Conservation (phyloP, 192 early-diverging fungal genomes). For the Pilaira anomala region DNA sequence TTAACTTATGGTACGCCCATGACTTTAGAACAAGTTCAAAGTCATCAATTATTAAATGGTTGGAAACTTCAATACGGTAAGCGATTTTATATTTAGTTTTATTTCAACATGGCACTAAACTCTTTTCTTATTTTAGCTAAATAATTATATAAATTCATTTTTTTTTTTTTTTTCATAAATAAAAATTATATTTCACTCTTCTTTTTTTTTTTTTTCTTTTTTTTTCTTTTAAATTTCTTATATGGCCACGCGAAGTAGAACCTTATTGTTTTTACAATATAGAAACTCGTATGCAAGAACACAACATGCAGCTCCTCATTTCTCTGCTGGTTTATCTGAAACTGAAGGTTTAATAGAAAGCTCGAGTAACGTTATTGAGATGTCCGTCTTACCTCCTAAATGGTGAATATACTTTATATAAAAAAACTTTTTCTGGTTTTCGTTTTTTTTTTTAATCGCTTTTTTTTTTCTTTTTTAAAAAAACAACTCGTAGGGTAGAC, state of each 20-base stretch:
- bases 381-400: conserved; percentile 85
- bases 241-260: conserved; percentile 88
- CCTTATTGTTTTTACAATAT: conserved; percentile 90
- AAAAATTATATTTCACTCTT: not conserved
- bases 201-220: conserved; percentile 3
- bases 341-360: conserved; percentile 61
- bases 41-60: conserved; percentile 63
- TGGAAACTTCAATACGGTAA: conserved; percentile 87
- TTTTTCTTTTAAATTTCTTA: not conserved
- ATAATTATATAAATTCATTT: no score
- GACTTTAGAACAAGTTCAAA: conserved; percentile 53
- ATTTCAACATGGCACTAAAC: no score
- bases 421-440: no score
- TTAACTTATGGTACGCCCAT: conserved; percentile 80
- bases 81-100: no score
- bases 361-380: conserved; percentile 82
- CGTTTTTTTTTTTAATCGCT: not conserved
- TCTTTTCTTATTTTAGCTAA: no score
- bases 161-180: no score
- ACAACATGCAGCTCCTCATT: conserved; percentile 28
- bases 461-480: not conserved
- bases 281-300: conserved; percentile 81
- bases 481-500: conserved; percentile 64
- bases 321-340: conserved; percentile 27
- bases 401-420: conserved; percentile 58